Conservation (phyloP, 345 rosid species). For the Carallia pectinifolia region DNA sequence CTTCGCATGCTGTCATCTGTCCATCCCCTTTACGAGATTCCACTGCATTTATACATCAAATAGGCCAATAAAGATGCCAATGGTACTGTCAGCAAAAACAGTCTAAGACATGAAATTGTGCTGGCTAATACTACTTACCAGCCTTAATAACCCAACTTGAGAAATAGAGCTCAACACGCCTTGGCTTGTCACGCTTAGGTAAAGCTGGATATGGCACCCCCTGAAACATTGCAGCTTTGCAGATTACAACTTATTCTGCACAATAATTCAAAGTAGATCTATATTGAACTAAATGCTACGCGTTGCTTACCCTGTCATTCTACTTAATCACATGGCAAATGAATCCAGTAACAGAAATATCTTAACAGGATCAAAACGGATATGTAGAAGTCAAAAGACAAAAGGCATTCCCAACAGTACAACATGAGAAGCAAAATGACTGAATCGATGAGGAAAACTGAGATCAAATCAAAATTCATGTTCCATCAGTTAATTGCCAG, state of each 20-base stretch:
- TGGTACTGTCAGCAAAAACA: background rate
- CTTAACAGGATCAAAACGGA: background rate
- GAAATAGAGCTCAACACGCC: conserved; percentile 83
- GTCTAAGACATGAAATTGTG: background rate
- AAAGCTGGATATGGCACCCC: conserved; percentile 64
- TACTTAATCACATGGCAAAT: background rate
- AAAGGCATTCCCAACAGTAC: background rate
- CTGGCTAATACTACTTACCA: conserved; percentile 41
- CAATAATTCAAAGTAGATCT: background rate
- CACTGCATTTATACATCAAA: conserved; percentile 44
- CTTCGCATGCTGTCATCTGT: conserved; percentile 78
- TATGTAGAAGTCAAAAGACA: background rate
- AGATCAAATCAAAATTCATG: background rate
- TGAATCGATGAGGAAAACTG: background rate
- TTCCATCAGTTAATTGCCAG: background rate
- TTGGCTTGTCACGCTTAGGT: conserved; percentile 81
- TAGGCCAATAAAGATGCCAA: conserved; percentile 1
- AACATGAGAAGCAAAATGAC: background rate
- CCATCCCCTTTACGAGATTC: conserved; percentile 91
- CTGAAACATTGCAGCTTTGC: conserved; percentile 33
- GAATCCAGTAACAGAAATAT: background rate
- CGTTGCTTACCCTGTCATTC: background rate
- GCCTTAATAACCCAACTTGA: conserved; percentile 92
- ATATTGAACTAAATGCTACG: background rate
- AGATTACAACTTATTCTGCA: background rate